These are phyloP conservation scores for Solanum sitiens DNA, from an alignment of 257 asterid species.

Conservation along the genomic window DNA sequence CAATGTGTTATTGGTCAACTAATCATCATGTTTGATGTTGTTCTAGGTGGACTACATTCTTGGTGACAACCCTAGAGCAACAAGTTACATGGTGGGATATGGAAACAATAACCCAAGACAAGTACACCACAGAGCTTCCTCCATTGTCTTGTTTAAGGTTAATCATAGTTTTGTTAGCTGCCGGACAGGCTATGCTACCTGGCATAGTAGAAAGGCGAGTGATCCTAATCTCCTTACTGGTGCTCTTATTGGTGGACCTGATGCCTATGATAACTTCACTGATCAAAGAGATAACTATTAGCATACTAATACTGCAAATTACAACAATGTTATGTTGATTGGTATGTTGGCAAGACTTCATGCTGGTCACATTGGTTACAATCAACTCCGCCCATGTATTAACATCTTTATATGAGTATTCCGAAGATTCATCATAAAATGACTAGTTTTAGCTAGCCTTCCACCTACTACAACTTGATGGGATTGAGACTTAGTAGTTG, in stretches of 20 bases:
- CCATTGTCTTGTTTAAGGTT: constrained; percentile 69
- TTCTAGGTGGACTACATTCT: constrained; percentile 82
- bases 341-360: constrained; percentile 77
- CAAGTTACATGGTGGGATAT: constrained; percentile 96
- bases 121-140: constrained; percentile 92
- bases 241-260: constrained; percentile 97
- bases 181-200: constrained; percentile 92
- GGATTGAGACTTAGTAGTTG: background rate
- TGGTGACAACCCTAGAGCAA: constrained; percentile 95
- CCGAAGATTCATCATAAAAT: background rate
- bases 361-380: constrained; percentile 56
- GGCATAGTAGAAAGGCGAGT: constrained; percentile 68
- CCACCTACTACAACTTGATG: background rate
- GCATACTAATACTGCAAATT: constrained; percentile 97
- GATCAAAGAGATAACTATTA: constrained; percentile 85
- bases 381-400: constrained; percentile 82
- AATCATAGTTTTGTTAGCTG: constrained; percentile 63
- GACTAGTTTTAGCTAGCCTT: background rate
- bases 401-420: background rate
- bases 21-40: background rate
- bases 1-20: background rate
- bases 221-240: constrained; percentile 87
- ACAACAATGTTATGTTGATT: constrained; percentile 75
- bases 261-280: constrained; percentile 90
- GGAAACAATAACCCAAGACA: constrained; percentile 78